Evolutionary conservation across 2,329 filamentous ascomycete genomes (phyloP).

Genomic region (Pseudogymnoascus sp.): DNA sequence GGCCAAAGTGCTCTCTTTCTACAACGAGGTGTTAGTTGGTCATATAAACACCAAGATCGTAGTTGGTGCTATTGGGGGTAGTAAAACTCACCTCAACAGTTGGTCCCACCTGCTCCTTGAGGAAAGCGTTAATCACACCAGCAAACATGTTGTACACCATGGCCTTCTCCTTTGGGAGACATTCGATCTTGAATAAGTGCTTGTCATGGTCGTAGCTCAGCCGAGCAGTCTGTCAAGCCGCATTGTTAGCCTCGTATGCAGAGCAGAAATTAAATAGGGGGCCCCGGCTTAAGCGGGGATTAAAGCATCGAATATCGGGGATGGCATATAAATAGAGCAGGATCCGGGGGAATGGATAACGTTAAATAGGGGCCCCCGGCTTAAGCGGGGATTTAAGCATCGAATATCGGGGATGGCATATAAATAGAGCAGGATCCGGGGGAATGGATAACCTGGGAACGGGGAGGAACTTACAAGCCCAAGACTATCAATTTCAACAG

Average conservation of each 20-base stretch:
- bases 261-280: not conserved
- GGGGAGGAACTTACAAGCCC: not conserved
- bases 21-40: not conserved
- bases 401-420: not conserved
- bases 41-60: not conserved
- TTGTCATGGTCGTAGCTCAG: not conserved
- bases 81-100: not conserved
- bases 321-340: not conserved
- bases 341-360: not conserved
- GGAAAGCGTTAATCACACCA: not conserved
- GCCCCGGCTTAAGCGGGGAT: not conserved
- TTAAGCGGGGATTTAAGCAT: not conserved
- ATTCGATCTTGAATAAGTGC: slow-evolving; percentile 1
- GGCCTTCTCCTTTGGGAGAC: not conserved
- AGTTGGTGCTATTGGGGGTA: not conserved
- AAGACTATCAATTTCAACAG: not conserved
- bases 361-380: not conserved
- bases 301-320: not conserved
- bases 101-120: not conserved
- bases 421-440: not conserved
- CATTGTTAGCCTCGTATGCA: not conserved
- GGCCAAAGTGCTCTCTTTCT: not conserved
- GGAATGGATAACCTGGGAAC: too few relatives aligned
- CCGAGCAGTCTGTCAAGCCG: not conserved
- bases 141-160: not conserved